Evolutionary conservation across 2,329 filamentous ascomycete genomes (phyloP), one percentile per base, ranked within the genome.

Genomic region (Xylaria sp.): DNA sequence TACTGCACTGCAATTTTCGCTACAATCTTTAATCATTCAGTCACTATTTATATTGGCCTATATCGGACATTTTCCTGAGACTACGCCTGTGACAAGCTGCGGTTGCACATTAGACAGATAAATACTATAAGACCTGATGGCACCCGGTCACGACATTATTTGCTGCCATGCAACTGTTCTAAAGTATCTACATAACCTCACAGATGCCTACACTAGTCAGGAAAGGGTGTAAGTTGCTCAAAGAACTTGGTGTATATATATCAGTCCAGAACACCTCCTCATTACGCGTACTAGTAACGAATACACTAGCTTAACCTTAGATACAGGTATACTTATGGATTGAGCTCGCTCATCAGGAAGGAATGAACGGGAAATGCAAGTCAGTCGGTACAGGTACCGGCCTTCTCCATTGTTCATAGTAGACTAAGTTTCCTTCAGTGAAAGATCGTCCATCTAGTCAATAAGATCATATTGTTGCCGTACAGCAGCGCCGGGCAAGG

Each of bases 231-330:
- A n/a, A n/a, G 31, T 19, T 50, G 8, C 11, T 15, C 42, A 17
- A 37, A 14, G 28, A 15, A 35, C 12, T 9, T 15, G 49, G 49
- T 9, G 49, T 38, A 14, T 6, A 11, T 51, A 40, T 51, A 51
- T 51, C 33, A 14, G 14, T 9, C 21, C n/a, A 51, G 19, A 38
- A 33, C 31, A 31, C 31, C 28, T 37, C n/a, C 11, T 31, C 6
- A 23, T 47, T 51, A 38, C 49, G 33, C 49, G 49, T 51, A 51
- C 49, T 37, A n/a, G n/a, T n/a, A 51, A 17, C 33, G 21, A 51
- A n/a, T 25, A 37, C 33, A 37, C 43, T 51, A 51, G 31, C 15
- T 37, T 38, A 25, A 37, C 47, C 31, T 38, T 38, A 38, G 47
- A 38, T 23, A 50, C 11, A 50, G 33, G 11, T n/a, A n/a, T n/a